phyloP scores from a whole-genome alignment of 2,329 filamentous ascomycete genomes.

The Cordyceps pruinosa region DNA sequence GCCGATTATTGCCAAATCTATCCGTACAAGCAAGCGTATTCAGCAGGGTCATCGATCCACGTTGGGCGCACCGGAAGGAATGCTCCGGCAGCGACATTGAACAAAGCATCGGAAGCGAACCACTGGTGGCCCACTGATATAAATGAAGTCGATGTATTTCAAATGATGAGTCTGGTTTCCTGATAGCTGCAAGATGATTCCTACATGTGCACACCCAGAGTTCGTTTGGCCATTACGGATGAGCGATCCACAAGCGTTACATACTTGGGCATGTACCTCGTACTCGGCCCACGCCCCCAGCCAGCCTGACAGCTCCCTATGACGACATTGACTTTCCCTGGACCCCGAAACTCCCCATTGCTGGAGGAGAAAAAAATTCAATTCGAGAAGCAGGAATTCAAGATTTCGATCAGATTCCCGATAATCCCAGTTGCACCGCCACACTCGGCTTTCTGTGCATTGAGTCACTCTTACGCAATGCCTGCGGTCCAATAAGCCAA shows the following conservation, averaged over 20 bases:
- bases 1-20: constrained; percentile 3
- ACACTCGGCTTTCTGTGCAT: neutral
- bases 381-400: neutral
- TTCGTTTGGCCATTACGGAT: neutral
- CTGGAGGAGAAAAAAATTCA: neutral
- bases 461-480: constrained; percentile 11
- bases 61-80: neutral
- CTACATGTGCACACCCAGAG: too few relatives aligned
- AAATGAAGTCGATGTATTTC: too few relatives aligned
- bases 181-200: too few relatives aligned
- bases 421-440: constrained; percentile 1
- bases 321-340: neutral
- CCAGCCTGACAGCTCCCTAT: too few relatives aligned
- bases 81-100: neutral
- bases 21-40: neutral
- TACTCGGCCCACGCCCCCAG: too few relatives aligned
- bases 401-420: constrained; percentile 9
- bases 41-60: neutral
- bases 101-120: too few relatives aligned
- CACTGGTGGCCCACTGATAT: neutral
- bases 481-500: neutral
- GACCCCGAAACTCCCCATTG: neutral
- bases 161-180: too few relatives aligned
- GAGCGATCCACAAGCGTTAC: too few relatives aligned
- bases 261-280: too few relatives aligned